Evolutionary conservation across 371 early-diverging fungal genomes (phyloP).

Genomic region (Cokeromyces recurvatus): DNA sequence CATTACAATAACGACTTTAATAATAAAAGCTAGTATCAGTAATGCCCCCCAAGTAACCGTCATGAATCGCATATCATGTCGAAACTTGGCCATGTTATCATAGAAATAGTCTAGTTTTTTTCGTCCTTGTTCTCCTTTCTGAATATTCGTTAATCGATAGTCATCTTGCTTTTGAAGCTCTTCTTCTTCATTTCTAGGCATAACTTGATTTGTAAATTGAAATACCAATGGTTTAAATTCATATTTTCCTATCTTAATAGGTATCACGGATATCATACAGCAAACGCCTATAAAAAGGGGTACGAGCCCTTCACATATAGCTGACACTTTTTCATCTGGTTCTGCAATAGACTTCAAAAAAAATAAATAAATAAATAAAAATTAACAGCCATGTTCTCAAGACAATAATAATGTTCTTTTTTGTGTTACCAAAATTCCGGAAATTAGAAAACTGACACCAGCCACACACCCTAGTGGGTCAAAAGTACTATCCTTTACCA

Average conservation of each 20-base stretch:
- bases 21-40: slow-evolving; percentile 29
- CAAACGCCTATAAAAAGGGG: slow-evolving; percentile 33
- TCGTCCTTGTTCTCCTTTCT: background rate
- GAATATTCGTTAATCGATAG: slow-evolving; percentile 7
- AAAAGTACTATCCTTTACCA: slow-evolving; percentile 18
- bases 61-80: slow-evolving; percentile 43
- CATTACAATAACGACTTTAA: slow-evolving; percentile 33
- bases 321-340: slow-evolving; percentile 23
- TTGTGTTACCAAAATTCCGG: slow-evolving; percentile 25
- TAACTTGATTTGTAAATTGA: slow-evolving; percentile 37
- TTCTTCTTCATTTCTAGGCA: slow-evolving; percentile 33
- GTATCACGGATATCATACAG: slow-evolving; percentile 35
- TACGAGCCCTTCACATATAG: slow-evolving; percentile 36
- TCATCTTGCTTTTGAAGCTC: slow-evolving; percentile 24
- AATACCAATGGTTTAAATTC: slow-evolving; percentile 33
- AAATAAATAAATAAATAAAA: background rate
- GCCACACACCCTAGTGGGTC: slow-evolving; percentile 26
- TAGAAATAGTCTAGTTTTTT: slow-evolving; percentile 24
- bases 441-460: slow-evolving; percentile 28
- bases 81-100: slow-evolving; percentile 29
- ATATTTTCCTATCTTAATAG: slow-evolving; percentile 30
- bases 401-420: too few species aligned
- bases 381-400: too few species aligned
- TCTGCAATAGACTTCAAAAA: slow-evolving; percentile 35
- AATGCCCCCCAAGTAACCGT: slow-evolving; percentile 40